These are phyloP conservation scores for Ophiognomonia clavigignenti-juglandacearum DNA, from an alignment of 2,329 filamentous ascomycete species.

Conservation along the genomic window DNA sequence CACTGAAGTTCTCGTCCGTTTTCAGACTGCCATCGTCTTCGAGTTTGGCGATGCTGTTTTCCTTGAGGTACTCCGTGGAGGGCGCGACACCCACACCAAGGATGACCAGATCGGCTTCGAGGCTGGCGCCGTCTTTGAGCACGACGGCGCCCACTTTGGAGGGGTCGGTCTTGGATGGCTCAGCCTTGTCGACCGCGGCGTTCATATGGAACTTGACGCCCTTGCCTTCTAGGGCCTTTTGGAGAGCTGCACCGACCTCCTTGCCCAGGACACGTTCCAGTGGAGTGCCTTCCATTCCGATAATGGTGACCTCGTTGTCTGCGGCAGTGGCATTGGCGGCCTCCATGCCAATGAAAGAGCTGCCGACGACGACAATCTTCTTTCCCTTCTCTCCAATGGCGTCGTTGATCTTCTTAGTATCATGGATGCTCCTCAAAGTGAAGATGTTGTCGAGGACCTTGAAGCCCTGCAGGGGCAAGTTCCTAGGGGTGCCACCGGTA, in stretches of 20 bases:
- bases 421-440: slow-evolving; percentile 69
- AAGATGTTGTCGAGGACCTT: slow-evolving; percentile 86
- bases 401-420: slow-evolving; percentile 70
- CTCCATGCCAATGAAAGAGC: slow-evolving; percentile 97
- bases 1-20: slow-evolving; percentile 74
- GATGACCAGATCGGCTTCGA: slow-evolving; percentile 86
- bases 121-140: slow-evolving; percentile 78
- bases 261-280: slow-evolving; percentile 82
- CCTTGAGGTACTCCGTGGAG: slow-evolving; percentile 74
- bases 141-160: slow-evolving; percentile 74
- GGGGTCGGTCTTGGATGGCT: slow-evolving; percentile 61
- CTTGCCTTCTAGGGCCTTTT: slow-evolving; percentile 72
- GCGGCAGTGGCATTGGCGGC: slow-evolving; percentile 78
- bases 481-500: slow-evolving; percentile 74
- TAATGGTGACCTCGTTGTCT: slow-evolving; percentile 77
- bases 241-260: slow-evolving; percentile 75
- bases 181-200: slow-evolving; percentile 77
- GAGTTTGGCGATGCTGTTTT: slow-evolving; percentile 65
- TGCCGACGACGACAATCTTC: slow-evolving; percentile 88
- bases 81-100: slow-evolving; percentile 86
- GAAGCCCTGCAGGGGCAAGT: slow-evolving; percentile 77
- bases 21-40: slow-evolving; percentile 81
- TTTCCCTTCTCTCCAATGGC: slow-evolving; percentile 81
- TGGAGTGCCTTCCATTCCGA: slow-evolving; percentile 84
- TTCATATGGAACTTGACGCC: slow-evolving; percentile 85